Evolutionary conservation across 179 eudicot genomes (phyloP).

Genomic region (Spergularia azorica): DNA sequence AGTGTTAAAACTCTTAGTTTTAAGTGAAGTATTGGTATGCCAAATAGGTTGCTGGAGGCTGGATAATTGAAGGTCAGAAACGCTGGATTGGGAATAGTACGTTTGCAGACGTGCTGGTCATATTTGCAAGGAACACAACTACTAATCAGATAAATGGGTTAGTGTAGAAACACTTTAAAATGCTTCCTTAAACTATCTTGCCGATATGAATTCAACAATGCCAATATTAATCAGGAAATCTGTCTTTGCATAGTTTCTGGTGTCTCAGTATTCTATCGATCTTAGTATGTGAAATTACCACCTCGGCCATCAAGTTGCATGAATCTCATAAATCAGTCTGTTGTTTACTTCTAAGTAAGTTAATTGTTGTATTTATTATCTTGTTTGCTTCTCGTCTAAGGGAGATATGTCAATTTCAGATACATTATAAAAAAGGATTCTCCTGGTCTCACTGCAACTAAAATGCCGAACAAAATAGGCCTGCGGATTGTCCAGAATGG

Average conservation of each 20-base stretch:
- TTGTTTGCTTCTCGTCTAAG: background rate
- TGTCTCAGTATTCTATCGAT: background rate
- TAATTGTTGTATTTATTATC: background rate
- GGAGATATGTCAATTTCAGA: slow-evolving; percentile 38
- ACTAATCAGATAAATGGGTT: slow-evolving; percentile 91
- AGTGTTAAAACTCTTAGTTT: slow-evolving; percentile 2
- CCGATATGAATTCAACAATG: too few relatives aligned
- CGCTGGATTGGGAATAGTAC: slow-evolving; percentile 99
- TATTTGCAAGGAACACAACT: slow-evolving; percentile 76
- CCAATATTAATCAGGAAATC: too few relatives aligned
- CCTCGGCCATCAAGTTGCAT: background rate
- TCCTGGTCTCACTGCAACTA: slow-evolving; percentile 84
- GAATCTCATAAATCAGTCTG: background rate
- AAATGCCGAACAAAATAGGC: slow-evolving; percentile 88
- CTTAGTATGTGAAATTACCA: background rate
- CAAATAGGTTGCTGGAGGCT: slow-evolving; percentile 89
- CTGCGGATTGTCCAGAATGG: slow-evolving; percentile 95
- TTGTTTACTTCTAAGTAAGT: background rate
- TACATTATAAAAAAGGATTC: slow-evolving; percentile 78
- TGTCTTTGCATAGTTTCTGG: background rate
- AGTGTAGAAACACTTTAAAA: slow-evolving; percentile 24
- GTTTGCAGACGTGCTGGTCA: slow-evolving; percentile 87
- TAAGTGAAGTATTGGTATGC: slow-evolving; percentile 17
- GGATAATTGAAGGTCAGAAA: slow-evolving; percentile 95
- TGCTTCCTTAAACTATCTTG: background rate